Base-by-base conservation (phyloP, 805 yeast genomes). In the Schizosaccharomyces japonicus region DNA sequence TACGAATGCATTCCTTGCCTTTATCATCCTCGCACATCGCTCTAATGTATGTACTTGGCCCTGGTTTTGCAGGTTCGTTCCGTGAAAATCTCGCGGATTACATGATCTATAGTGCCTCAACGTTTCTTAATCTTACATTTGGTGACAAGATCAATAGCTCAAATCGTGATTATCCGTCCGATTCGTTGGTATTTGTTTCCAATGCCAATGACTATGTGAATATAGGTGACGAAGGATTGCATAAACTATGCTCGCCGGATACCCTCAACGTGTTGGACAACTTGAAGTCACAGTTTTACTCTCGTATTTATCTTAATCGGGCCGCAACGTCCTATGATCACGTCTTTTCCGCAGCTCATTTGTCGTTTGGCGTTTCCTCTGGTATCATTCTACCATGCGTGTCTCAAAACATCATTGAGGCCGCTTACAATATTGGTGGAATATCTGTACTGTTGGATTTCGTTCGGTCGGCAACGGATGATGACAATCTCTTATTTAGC, bases 51-150 rank as follows among this genome's bases (percentile, higher is more conserved):
- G 48, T 49, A 6, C 47, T 56, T 7, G 57, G 57, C 1, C 55
- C 58, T 3, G 36, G 54, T 15, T 56, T 56, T 40, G 39, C 49
- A n/a, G 58, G 59, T 15, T 51, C 52, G 26, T 56, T 49, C 46
- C 59, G 56, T 19, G 59, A 55, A 17, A 30, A 52, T 2, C 48
- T 56, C 29, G 56, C 55, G 3, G 46, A 49, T n/a, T 56, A 51
- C 31, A 53, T 54, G 42, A 55, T 58, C 1, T 55, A 55, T 33
- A 50, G 49, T 30, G 56, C 58, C 4, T 54, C 58, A 5, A 52
- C 58, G 2, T 50, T 52, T 10, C 47, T 55, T 19, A 55, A 52
- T 17, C 8, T 36, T 8, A 27, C n/a, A n/a, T n/a, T n/a, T n/a
- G n/a, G n/a, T n/a, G n/a, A n/a, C n/a, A n/a, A n/a, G n/a, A n/a